Base-by-base conservation (phyloP, 1,284 basidiomycete genomes). In the Singerocomus inundabilis region DNA sequence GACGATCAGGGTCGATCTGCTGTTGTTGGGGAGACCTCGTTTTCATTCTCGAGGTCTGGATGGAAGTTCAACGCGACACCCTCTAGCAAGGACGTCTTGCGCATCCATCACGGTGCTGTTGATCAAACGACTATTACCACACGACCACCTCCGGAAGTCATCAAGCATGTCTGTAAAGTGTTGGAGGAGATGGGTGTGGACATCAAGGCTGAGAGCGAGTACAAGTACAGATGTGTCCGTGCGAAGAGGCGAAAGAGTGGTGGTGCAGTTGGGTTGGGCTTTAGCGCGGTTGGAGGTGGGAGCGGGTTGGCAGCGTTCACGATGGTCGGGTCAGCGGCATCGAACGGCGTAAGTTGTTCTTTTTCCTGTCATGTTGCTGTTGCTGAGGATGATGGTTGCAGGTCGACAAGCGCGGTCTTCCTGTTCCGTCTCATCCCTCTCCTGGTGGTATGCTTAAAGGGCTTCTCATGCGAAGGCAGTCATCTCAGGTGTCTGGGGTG, bases 111-210 rank as follows among this genome's bases (percentile, higher is more conserved):
- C 57, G 95, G 96, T 57, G 87, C 95, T 1, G 89, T 99, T 26
- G 96, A 98, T 69, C 89, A 92, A 64, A 87, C 87, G 21, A 96
- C 88, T 34, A 82, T 98, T 56, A 97, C 95, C 9, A 91, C 88
- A 7, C 80, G 84, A 16, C 75, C 85, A 13, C 95, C 96, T 12
- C 80, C 84, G 6, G 88, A 93, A 55, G 93, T 98, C 37, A 91
- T 99, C 75, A 80, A 78, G 52, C 89, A 94, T 64, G 82, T 98
- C 31, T 78, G 81, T 58, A 76, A 78, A 52, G 88, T 94, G 15
- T 75, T 99, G 49, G 80, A 85, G 59, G 81, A 80, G 36, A 95
- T 99, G 92, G 97, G 96, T 21, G 78, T 99, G 51, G 93, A 96
- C 42, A 79, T 95, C 56, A 83, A 89, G 62, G 73, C 84, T 42